phyloP scores from a whole-genome alignment of 192 early-diverging fungal species.

The Linderina pennispora region DNA sequence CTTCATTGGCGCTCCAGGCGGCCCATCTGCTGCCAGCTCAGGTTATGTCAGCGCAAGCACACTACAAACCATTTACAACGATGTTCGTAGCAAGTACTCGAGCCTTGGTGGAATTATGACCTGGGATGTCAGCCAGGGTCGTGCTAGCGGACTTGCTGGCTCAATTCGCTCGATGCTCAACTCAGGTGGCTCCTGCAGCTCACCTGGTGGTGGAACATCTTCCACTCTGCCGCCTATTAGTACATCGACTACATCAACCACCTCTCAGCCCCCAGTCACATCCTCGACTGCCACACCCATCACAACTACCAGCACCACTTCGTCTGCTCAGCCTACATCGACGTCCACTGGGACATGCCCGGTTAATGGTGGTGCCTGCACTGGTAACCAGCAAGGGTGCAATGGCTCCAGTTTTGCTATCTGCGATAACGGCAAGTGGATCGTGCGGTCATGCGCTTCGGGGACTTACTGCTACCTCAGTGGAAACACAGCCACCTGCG shows the following conservation, averaged over 20 bases:
- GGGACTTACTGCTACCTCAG: constrained; percentile 16
- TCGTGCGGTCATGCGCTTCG: constrained; percentile 6
- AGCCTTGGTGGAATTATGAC: constrained; percentile 54
- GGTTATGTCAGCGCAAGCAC: no score
- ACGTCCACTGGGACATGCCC: constrained; percentile 4
- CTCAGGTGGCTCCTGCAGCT: neutral
- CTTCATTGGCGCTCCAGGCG: no score
- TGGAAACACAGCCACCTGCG: neutral
- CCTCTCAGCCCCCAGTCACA: neutral
- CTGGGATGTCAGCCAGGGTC: constrained; percentile 18
- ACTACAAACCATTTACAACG: constrained; percentile 19
- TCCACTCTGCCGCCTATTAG: constrained; percentile 1
- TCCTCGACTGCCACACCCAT: neutral
- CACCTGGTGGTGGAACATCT: neutral
- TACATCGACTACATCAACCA: neutral
- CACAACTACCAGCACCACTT: neutral
- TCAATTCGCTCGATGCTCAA: neutral
- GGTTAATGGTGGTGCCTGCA: constrained; percentile 12
- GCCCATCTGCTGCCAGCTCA: no score
- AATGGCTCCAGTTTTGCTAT: constrained; percentile 6
- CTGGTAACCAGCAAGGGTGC: constrained; percentile 7
- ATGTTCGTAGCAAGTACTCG: constrained; percentile 11
- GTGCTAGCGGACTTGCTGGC: neutral
- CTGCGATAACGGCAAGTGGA: constrained; percentile 21
- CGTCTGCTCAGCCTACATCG: neutral